phyloP scores from a whole-genome alignment of 208 protist genomes.

The Naegleria fowleri region DNA sequence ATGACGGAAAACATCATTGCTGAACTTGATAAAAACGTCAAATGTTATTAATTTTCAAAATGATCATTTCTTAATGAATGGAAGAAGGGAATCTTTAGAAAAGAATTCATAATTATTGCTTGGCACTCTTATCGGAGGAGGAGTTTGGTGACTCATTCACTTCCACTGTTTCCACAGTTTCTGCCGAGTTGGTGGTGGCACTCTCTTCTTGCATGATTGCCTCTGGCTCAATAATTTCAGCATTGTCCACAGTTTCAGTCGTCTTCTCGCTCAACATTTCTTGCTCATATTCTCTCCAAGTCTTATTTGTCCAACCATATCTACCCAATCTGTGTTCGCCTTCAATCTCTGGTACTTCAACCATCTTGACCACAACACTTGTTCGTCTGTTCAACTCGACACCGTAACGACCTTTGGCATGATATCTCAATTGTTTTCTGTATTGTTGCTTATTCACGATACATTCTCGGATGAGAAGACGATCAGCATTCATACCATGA shows the following conservation, averaged over 20 bases:
- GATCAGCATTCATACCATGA: neutral
- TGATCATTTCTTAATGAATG: too few species aligned
- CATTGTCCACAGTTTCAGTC: neutral
- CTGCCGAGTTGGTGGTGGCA: neutral
- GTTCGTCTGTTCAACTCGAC: neutral
- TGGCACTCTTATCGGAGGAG: too few species aligned
- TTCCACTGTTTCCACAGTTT: neutral
- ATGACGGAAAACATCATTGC: too few species aligned
- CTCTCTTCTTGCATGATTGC: neutral
- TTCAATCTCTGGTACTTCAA: conserved; percentile 8
- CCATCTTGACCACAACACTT: neutral
- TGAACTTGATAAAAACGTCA: too few species aligned
- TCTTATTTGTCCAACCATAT: conserved; percentile 22
- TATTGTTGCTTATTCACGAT: neutral
- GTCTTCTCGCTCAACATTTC: neutral
- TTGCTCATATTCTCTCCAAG: neutral
- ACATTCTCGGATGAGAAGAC: neutral
- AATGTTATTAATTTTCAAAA: too few species aligned
- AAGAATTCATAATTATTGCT: too few species aligned
- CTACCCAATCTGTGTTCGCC: conserved; percentile 5
- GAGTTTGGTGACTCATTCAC: neutral
- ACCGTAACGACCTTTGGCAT: neutral
- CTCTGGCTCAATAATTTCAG: neutral
- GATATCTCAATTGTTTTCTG: neutral
- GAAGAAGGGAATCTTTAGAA: too few species aligned